Percentiles rank a stretch among this genome's conserved stretches.
Evolutionary conservation across 2,329 filamentous ascomycete genomes (phyloP).

Genomic region (Chrysosporium keratinophilum): DNA sequence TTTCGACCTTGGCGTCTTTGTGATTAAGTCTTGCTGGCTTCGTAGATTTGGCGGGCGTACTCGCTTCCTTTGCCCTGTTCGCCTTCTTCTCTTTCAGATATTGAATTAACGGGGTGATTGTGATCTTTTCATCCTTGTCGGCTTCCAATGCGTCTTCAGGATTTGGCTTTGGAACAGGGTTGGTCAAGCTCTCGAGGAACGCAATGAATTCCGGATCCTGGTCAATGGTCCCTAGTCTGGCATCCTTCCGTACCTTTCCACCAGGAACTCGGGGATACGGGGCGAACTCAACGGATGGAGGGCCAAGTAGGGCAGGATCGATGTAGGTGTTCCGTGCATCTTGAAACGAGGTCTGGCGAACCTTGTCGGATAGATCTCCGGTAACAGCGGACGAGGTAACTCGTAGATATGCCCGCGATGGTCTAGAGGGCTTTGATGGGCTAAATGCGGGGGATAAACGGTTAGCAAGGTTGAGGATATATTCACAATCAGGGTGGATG

Average conservation of each 20-base stretch:
- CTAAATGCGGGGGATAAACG: conserved; percentile 34
- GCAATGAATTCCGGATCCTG: conserved; percentile 92
- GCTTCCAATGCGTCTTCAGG: conserved; percentile 42
- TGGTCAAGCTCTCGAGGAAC: conserved; percentile 79
- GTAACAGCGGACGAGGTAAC: conserved; percentile 62
- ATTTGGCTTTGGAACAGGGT: conserved; percentile 51
- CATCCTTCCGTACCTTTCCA: conserved; percentile 64
- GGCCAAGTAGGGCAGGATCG: conserved; percentile 62
- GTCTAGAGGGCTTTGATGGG: conserved; percentile 72
- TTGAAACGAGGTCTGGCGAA: conserved; percentile 61
- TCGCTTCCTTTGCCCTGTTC: conserved; percentile 46
- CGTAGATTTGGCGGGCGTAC: conserved; percentile 36
- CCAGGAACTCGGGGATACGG: conserved; percentile 74
- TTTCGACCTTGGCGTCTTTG: conserved; percentile 33
- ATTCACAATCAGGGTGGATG: not conserved
- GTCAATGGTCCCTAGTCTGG: conserved; percentile 86
- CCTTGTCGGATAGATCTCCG: conserved; percentile 54
- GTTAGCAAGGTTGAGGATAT: not conserved
- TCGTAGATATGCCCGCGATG: conserved; percentile 72
- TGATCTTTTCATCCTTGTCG: conserved; percentile 50
- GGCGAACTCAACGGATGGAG: conserved; percentile 70
- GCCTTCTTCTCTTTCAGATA: conserved; percentile 88
- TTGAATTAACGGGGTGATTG: conserved; percentile 79
- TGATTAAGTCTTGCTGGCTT: conserved; percentile 25
- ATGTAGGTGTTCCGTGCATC: conserved; percentile 70